A percentile compares a stretch with the other conserved stretches of the same genome.
Conservation (phyloP, 306 rosid genomes). For the Gastrolobium bilobum region DNA sequence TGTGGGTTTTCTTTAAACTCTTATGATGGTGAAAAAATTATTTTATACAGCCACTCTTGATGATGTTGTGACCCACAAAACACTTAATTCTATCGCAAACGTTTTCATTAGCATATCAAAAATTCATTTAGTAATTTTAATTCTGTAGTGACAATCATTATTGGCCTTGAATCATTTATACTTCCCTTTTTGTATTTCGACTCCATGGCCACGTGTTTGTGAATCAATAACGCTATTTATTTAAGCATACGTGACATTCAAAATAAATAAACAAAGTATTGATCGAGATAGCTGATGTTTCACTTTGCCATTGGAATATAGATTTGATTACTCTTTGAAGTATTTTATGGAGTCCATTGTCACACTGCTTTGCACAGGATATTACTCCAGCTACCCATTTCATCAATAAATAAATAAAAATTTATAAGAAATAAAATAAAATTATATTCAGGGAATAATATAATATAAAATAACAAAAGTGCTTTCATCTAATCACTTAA, state of each 20-base stretch:
- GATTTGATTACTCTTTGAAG: not conserved
- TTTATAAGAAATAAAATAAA: no score
- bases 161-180: not conserved
- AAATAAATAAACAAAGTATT: not conserved
- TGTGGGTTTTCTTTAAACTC: slow-evolving; percentile 34
- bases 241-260: slow-evolving; percentile 4
- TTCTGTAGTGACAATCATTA: slow-evolving; percentile 8
- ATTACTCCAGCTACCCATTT: not conserved
- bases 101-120: slow-evolving; percentile 14
- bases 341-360: not conserved
- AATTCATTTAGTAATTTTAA: slow-evolving; percentile 19
- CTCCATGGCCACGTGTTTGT: slow-evolving; percentile 19
- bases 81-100: slow-evolving; percentile 18
- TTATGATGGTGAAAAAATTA: slow-evolving; percentile 18
- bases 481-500: no score
- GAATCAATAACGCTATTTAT: slow-evolving; percentile 30
- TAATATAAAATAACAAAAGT: no score
- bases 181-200: slow-evolving; percentile 13
- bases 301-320: not conserved
- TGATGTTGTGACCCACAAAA: slow-evolving; percentile 41
- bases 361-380: not conserved
- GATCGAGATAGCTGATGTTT: not conserved
- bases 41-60: slow-evolving; percentile 18
- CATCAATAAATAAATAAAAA: no score
- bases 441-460: no score